Evolutionary conservation across 257 asterid genomes (phyloP).

Genomic region (Verbena officinalis): DNA sequence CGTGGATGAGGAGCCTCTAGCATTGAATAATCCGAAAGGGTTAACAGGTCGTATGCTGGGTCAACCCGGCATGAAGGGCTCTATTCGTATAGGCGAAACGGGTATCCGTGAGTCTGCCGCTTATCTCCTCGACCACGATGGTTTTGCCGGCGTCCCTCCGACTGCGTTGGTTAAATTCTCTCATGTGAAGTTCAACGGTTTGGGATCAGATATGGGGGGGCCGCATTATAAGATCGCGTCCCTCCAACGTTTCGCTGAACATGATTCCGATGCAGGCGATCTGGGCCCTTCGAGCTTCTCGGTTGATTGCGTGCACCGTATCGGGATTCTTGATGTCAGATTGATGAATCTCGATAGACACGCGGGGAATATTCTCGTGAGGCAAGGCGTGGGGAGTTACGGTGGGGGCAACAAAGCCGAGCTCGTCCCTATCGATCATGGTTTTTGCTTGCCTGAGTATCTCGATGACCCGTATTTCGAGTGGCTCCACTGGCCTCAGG

Average conservation of each 20-base stretch:
- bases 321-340: slow-evolving; percentile 66
- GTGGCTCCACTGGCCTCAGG: slow-evolving; percentile 82
- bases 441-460: slow-evolving; percentile 70
- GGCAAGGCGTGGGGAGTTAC: slow-evolving; percentile 41
- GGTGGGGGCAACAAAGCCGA: slow-evolving; percentile 47
- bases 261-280: slow-evolving; percentile 72
- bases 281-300: slow-evolving; percentile 73
- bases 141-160: slow-evolving; percentile 68
- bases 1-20: slow-evolving; percentile 71
- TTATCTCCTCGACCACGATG: slow-evolving; percentile 66
- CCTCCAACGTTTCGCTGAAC: slow-evolving; percentile 57
- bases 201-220: slow-evolving; percentile 13
- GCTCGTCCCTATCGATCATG: slow-evolving; percentile 74
- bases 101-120: slow-evolving; percentile 74
- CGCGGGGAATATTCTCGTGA: slow-evolving; percentile 69
- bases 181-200: slow-evolving; percentile 42
- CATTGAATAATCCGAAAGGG: slow-evolving; percentile 69
- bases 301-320: slow-evolving; percentile 52
- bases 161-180: slow-evolving; percentile 62
- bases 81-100: slow-evolving; percentile 69
- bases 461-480: slow-evolving; percentile 78
- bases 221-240: slow-evolving; percentile 54
- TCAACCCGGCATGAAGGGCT: slow-evolving; percentile 67
- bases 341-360: slow-evolving; percentile 73
- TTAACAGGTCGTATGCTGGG: slow-evolving; percentile 62